Percentiles rank a stretch among this genome's conserved stretches.
Conservation (phyloP, 495 filamentous ascomycete species). For the Aspergillus diversus region DNA sequence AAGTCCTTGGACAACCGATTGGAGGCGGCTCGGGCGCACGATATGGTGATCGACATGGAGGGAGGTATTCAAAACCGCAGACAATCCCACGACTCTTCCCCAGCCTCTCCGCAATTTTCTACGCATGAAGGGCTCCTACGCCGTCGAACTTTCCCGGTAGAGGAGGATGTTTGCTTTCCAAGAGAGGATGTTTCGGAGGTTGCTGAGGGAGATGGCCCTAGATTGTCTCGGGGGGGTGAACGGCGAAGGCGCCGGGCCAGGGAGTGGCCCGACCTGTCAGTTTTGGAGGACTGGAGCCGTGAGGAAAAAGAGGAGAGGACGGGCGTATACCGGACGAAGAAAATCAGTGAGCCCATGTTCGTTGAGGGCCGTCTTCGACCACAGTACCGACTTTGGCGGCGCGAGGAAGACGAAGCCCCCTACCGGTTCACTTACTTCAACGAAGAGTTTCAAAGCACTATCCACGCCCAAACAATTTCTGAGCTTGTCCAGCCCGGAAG, state of each 20-base stretch:
- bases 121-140: conserved; percentile 45
- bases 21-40: conserved; percentile 38
- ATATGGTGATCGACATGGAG: conserved; percentile 64
- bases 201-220: conserved; percentile 70
- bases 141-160: conserved; percentile 60
- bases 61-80: conserved; percentile 37
- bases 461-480: conserved; percentile 92
- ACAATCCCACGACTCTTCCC: conserved; percentile 35
- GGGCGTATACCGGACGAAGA: conserved; percentile 86
- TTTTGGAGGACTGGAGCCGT: conserved; percentile 87
- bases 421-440: conserved; percentile 99
- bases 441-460: conserved; percentile 90
- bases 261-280: conserved; percentile 70
- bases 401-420: conserved; percentile 84
- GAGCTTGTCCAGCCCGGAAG: conserved; percentile 84
- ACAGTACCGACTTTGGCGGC: conserved; percentile 78
- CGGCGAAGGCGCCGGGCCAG: conserved; percentile 58
- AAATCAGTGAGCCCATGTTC: conserved; percentile 89
- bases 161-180: conserved; percentile 95
- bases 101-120: conserved; percentile 36
- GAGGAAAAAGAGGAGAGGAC: conserved; percentile 90
- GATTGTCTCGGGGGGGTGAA: conserved; percentile 44
- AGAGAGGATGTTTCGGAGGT: conserved; percentile 75
- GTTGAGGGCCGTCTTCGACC: conserved; percentile 86
- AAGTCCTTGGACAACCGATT: conserved; percentile 40